Percentiles rank a stretch among this genome's conserved stretches.
Conservation (phyloP, 306 rosid genomes). For the Castanopsis chinensis region DNA sequence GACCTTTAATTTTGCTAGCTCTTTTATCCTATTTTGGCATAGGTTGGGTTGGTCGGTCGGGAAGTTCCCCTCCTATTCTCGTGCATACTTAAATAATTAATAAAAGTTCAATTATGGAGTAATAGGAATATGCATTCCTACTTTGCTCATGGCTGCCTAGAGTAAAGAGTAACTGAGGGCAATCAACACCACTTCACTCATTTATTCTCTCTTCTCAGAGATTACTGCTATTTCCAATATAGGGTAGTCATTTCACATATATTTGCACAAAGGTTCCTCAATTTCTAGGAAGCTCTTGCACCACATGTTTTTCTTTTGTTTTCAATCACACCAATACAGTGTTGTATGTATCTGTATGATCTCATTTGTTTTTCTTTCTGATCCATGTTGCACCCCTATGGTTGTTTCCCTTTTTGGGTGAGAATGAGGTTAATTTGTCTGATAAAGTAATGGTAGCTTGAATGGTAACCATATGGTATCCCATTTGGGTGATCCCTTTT, state of each 20-base stretch:
- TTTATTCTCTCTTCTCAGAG: neutral
- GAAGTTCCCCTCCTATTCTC: neutral
- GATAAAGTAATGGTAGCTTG: neutral
- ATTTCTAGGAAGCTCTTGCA: neutral
- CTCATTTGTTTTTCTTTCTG: neutral
- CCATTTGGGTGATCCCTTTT: neutral
- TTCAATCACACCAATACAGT: neutral
- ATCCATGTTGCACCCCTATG: neutral
- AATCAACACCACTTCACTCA: too few relatives aligned
- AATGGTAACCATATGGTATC: neutral
- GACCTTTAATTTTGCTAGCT: neutral
- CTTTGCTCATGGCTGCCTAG: too few relatives aligned
- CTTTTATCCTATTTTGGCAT: neutral
- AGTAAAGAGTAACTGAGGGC: too few relatives aligned
- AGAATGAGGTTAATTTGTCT: neutral
- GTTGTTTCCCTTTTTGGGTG: too few relatives aligned
- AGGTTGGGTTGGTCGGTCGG: neutral
- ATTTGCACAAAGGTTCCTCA: neutral
- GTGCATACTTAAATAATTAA: neutral
- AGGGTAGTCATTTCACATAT: neutral
- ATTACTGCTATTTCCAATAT: neutral
- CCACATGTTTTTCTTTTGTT: neutral
- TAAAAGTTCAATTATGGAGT: neutral
- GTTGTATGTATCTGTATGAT: neutral
- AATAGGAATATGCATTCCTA: neutral